These are phyloP conservation scores for Hypoxylon perforatum DNA, from an alignment of 495 filamentous ascomycete species.

Conservation along the genomic window DNA sequence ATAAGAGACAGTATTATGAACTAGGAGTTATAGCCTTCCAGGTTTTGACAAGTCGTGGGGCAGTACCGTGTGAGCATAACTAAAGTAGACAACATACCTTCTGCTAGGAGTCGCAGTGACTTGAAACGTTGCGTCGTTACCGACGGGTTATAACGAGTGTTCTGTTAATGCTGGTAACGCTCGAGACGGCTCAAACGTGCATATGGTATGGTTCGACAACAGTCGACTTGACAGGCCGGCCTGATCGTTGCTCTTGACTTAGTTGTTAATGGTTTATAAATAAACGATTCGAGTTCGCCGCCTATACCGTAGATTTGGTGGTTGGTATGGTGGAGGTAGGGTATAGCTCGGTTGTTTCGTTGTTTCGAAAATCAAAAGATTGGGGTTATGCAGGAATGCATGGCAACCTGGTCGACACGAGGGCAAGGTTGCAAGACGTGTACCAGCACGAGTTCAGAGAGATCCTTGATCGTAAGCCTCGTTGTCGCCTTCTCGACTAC, in stretches of 20 bases:
- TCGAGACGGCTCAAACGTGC: slow-evolving; percentile 4
- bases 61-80: not conserved
- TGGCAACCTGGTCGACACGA: not conserved
- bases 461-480: not conserved
- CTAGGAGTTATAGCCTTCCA: slow-evolving; percentile 15
- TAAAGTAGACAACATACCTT: slow-evolving; percentile 26
- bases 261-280: not conserved
- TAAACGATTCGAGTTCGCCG: not conserved
- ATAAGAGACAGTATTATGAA: slow-evolving; percentile 35
- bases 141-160: not conserved
- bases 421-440: slow-evolving; percentile 18
- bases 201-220: slow-evolving; percentile 5
- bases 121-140: slow-evolving; percentile 10
- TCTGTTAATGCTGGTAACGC: not conserved
- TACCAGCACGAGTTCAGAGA: slow-evolving; percentile 4
- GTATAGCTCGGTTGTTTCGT: slow-evolving; percentile 6
- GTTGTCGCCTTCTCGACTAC: not conserved
- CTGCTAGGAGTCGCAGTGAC: slow-evolving; percentile 8
- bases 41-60: slow-evolving; percentile 14
- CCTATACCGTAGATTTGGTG: slow-evolving; percentile 13
- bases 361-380: slow-evolving; percentile 18
- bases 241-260: slow-evolving; percentile 1
- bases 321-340: slow-evolving; percentile 6
- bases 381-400: not conserved
- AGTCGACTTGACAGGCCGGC: slow-evolving; percentile 21